Evolutionary conservation across 2,329 filamentous ascomycete species (phyloP).

Genomic region (Diplocarpon mali): DNA sequence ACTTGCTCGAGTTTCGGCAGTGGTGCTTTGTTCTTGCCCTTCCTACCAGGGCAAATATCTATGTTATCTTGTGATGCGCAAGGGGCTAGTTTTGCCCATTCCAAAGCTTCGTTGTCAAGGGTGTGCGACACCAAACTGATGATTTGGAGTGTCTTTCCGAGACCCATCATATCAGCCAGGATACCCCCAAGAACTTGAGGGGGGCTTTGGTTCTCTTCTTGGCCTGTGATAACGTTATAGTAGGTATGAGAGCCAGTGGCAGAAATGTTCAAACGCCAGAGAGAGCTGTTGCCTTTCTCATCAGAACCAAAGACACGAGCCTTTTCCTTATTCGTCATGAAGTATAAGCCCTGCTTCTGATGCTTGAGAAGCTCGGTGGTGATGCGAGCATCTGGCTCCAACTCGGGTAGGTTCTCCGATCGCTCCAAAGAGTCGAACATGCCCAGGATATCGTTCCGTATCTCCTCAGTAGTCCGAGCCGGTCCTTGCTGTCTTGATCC

Average conservation of each 20-base stretch:
- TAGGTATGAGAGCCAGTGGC: slow-evolving; percentile 51
- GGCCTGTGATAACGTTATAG: slow-evolving; percentile 77
- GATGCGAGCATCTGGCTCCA: slow-evolving; percentile 52
- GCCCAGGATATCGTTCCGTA: slow-evolving; percentile 70
- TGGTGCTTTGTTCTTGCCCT: slow-evolving; percentile 19
- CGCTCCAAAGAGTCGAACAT: slow-evolving; percentile 80
- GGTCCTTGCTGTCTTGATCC: slow-evolving; percentile 26
- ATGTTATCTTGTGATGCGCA: slow-evolving; percentile 24
- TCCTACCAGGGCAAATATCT: slow-evolving; percentile 22
- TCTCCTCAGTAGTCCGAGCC: slow-evolving; percentile 68
- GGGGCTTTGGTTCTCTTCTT: slow-evolving; percentile 47
- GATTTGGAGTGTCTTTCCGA: slow-evolving; percentile 81
- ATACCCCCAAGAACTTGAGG: slow-evolving; percentile 62
- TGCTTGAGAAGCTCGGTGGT: slow-evolving; percentile 65
- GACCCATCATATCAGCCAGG: slow-evolving; percentile 77
- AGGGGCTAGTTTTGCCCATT: slow-evolving; percentile 48
- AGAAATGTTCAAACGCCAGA: slow-evolving; percentile 59
- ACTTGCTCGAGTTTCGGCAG: slow-evolving; percentile 26
- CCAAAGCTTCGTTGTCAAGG: slow-evolving; percentile 41
- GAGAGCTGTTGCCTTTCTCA: slow-evolving; percentile 54
- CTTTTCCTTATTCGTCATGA: slow-evolving; percentile 72
- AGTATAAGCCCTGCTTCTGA: slow-evolving; percentile 82
- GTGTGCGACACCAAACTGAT: slow-evolving; percentile 65
- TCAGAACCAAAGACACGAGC: slow-evolving; percentile 45
- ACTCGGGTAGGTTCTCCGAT: slow-evolving; percentile 63